Base-by-base conservation (phyloP, 2,329 filamentous ascomycete species). In the Penicillium sclerotiorum region DNA sequence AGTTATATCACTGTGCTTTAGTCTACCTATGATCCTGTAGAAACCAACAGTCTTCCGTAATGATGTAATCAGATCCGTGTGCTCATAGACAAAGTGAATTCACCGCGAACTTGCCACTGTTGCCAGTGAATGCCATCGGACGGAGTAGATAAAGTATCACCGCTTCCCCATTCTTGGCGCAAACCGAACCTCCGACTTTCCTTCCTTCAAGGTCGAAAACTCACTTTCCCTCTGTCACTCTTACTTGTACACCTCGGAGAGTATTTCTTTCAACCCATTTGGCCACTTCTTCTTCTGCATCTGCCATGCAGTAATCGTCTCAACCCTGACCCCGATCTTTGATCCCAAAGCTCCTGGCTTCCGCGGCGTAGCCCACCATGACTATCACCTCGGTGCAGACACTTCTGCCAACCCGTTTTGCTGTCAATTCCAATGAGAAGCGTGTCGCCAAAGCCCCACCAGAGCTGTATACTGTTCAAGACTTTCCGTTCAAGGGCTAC, bases 401-500 rank as follows among this genome's bases (percentile, higher is more conserved):
- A 47, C 57, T 76, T 45, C 57, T 66, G 15, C 62, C 71, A 33
- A 64, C 65, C 56, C 72, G 71, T 48, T 55, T 68, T 51, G 66
- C 74, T 56, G 62, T 68, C 63, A 71, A 73, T 59, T 59, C 72
- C 23, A 67, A 73, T 38, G 72, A 75, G 56, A 73, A 73, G 68
- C 74, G 78, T 57, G 74, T 75, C 27, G 76, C 77, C 56, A 84
- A 82, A 62, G 77, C 79, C 52, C 73, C 76, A 35, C 81, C 82
- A 25, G 76, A 76, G 56, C 68, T 81, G 50, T 83, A 78, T 69
- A 69, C 71, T 53, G 75, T 80, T 49, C 77, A 73, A 50, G 83
- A 86, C 28, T 82, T 79, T 40, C 83, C 82, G 2, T 86, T 85
- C 67, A 79, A 79, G 60, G 82, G 83, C 53, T 81, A 79, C 64